Evolutionary conservation across 2,329 filamentous ascomycete genomes (phyloP), one percentile per base, ranked within the genome.

Genomic region (Fusarium burgessii): DNA sequence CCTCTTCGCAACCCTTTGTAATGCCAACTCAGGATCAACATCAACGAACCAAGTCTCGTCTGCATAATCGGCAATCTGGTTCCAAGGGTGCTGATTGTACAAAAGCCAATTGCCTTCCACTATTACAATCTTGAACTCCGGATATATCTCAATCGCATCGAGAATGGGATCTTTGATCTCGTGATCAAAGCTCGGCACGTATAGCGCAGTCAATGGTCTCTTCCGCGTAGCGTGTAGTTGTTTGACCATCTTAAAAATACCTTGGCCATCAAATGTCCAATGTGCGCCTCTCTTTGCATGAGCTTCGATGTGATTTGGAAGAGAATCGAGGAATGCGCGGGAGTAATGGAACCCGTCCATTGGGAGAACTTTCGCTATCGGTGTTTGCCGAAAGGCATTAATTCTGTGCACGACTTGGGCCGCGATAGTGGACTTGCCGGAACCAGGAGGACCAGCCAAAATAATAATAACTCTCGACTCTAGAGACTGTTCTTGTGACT

Each of bases 381-480:
- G 32, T 11, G 8, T 25, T 6, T 0, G 1, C 2, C 15, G 20
- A 12, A 1, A 9, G 2, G 5, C 6, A 11, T 36, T 36, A 1
- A 50, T 50, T 3, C 47, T 50, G 1, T n/a, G 20, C 5, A 12
- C 20, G 17, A 50, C 20, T 25, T 50, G 47, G 8, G 47, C 7
- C 4, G 47, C 47, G 17, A 36, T n/a, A 8, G 47, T 50, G 25
- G 47, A 50, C 20, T 50, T 36, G 14, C 47, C 47, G 8, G 47
- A 50, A 7, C 47, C 47, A 25, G 47, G 47, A 36, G 47, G 32
- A 9, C 32, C 47, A 1, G 47, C 47, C 12, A 50, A 20, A n/a
- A 50, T n/a, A 3, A 50, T 12, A 4, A 50, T 50, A 4, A 6
- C 8, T 3, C 32, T 50, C 4, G 20, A 9, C 15, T 50, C 47